Evolutionary conservation across 73 alveolate genomes (phyloP).

Genomic region (Stentor coeruleus): DNA sequence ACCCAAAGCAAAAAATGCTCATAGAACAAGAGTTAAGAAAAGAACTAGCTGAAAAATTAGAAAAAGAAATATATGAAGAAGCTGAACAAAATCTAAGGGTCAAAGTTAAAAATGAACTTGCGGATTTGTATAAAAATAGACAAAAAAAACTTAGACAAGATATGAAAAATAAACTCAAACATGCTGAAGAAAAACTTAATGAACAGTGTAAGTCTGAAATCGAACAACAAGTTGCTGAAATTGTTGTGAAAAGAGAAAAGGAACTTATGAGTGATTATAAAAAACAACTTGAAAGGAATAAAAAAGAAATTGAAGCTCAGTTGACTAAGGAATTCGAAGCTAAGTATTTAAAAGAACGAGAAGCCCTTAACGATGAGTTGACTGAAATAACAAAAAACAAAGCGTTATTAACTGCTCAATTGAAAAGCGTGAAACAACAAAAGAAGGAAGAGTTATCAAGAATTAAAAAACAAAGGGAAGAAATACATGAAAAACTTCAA

Average conservation of each 20-base stretch:
- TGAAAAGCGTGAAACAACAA: conserved; percentile 10
- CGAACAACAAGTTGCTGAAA: neutral
- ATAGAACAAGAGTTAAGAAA: conserved; percentile 7
- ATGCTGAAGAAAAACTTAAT: neutral
- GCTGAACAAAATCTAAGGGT: neutral
- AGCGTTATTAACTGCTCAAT: neutral
- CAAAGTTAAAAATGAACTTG: neutral
- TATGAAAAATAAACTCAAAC: neutral
- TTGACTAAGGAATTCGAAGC: conserved; percentile 14
- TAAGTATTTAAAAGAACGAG: neutral
- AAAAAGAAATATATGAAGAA: conserved; percentile 6
- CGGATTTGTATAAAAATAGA: conserved; percentile 18
- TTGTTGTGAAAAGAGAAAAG: conserved; percentile 11
- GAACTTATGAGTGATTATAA: neutral
- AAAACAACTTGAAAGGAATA: conserved; percentile 10
- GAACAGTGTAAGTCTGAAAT: neutral
- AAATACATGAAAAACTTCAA: neutral
- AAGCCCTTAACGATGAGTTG: neutral
- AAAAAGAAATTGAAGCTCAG: conserved; percentile 23
- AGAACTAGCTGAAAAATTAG: conserved; percentile 4
- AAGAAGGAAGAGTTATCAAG: conserved; percentile 7
- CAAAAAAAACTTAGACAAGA: conserved; percentile 16
- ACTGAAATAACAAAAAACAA: conserved; percentile 13
- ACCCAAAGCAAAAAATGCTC: neutral
- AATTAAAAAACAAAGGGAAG: conserved; percentile 17